Base-by-base conservation (phyloP, 176 grass and related monocot species). In the Leersia perrieri region DNA sequence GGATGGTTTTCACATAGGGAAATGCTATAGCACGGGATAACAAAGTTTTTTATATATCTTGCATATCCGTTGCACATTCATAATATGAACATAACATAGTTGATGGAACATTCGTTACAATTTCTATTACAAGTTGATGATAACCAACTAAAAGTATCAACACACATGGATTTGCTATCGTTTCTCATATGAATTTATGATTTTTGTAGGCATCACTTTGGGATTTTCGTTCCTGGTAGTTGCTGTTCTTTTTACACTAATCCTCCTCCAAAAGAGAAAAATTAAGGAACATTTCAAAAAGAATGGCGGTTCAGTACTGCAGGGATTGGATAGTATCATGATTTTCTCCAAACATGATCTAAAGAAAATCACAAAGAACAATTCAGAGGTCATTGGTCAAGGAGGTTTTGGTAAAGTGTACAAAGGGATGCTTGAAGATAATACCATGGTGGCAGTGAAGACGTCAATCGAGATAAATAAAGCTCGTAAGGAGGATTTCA, bases 351-450 rank as follows among this genome's bases (percentile, higher is more conserved):
- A 53, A 18, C 16, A 73, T 26, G 70, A 3, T 2, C 7, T 73
- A 53, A 73, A 73, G 44, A 73, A 55, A 33, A 73, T 73, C 16
- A 73, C 70, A 53, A 31, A 53, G 4, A 72, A 72, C 12, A 72
- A 72, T 72, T 45, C 40, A 45, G 68, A 72, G 39, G 8, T 28
- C 18, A n/a, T 72, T 16, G 68, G 68, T 4, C 42, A 72, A 1
- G 69, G 69, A 72, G 18, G 13, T 15, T 72, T 47, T 5, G 69
- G 69, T 28, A 30, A 72, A 18, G 69, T 72, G 14, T 72, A 72
- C 18, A 55, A n/a, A n/a, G n/a, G n/a, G n/a, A n/a, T n/a, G n/a
- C n/a, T n/a, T n/a, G n/a, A n/a, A n/a, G n/a, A n/a, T 12, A 12
- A 74, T 33, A 55, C 71, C 2, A 20, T 74, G 15, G 71, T 74